Percentiles rank a stretch among this genome's conserved stretches.
Evolutionary conservation across 2,329 filamentous ascomycete species (phyloP).

Genomic region (Sclerotinia glacialis): DNA sequence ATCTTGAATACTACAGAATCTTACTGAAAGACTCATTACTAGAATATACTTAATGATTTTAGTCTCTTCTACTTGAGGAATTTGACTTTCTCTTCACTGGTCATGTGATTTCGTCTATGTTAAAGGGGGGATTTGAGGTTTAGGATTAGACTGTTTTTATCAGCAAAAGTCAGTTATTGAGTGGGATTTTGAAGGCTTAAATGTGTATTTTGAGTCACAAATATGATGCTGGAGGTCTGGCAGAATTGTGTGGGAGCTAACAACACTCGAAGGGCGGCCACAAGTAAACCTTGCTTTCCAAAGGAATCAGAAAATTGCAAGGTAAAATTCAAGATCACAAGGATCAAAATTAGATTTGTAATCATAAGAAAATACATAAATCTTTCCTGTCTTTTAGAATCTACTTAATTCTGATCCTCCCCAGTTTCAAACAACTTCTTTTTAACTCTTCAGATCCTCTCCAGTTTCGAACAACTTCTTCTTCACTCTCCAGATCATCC

Average conservation of each 20-base stretch:
- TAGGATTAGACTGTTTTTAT: not conserved
- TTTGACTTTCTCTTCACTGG: not conserved
- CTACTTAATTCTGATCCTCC: not conserved
- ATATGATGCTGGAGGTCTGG: not conserved
- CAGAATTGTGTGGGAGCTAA: not conserved
- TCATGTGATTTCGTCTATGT: not conserved
- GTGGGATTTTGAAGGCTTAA: not conserved
- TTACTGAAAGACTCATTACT: not conserved
- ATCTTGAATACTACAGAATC: not conserved
- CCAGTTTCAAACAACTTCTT: not conserved
- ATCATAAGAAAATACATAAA: not conserved
- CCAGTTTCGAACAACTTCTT: not conserved
- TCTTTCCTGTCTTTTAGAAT: not conserved
- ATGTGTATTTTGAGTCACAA: no score
- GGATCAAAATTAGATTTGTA: not conserved
- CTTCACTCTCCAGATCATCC: not conserved
- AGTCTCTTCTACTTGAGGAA: no score
- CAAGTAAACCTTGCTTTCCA: not conserved
- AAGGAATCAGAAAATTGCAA: not conserved
- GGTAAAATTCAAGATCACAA: no score
- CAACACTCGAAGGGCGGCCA: not conserved
- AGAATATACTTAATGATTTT: not conserved
- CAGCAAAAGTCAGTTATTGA: not conserved
- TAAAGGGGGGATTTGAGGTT: not conserved
- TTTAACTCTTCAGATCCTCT: no score